Evolutionary conservation across 495 filamentous ascomycete species (phyloP), one percentile per base, ranked within the genome.

Genomic region (Penicillium angulare): DNA sequence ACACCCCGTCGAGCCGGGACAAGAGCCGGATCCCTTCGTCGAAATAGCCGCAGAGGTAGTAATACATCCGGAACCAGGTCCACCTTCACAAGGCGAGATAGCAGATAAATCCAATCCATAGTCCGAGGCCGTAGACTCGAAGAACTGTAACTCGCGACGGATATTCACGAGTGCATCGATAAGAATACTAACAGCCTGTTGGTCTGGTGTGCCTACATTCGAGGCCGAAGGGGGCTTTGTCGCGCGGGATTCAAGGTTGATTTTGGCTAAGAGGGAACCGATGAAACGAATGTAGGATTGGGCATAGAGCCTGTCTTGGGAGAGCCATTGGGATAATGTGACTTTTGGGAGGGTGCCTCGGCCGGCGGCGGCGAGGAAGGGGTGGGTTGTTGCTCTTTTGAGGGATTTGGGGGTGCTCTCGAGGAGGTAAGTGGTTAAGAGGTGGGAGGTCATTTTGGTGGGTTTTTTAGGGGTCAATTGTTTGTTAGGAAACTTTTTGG

Each of bases 281-380:
- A 85, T 81, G 59, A 87, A 88, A 31, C 83, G 74, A 62, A 89
- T 73, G 63, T 87, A 88, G 42, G 81, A 80, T 52, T 88, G 86
- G 17, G 85, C 82, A 68, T 90, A 90, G 44, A 90, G 76, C 7
- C 84, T 71, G 70, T 92, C 88, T 67, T 90, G 86, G 18, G 84
- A 78, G 33, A 92, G 79, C 87, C 87, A 92, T 64, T 79, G 73
- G 29, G 79, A 76, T 10, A 90, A 77, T 0, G 70, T 62, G 1
- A 67, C 55, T 36, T 80, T 79, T 17, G 79, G 65, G 26, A 90
- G 73, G 3, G 72, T 78, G 47, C 87, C 87, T 43, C 73, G 67
- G 21, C 86, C 86, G 21, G 86, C 86, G 45, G 79, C 73, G 20
- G 75, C 72, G 47, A 92, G 82, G 73, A 92, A 92, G 1, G 80